Evolutionary conservation across 2,329 filamentous ascomycete species (phyloP), one percentile per base, ranked within the genome.

Genomic region (Calonectria pteridis): DNA sequence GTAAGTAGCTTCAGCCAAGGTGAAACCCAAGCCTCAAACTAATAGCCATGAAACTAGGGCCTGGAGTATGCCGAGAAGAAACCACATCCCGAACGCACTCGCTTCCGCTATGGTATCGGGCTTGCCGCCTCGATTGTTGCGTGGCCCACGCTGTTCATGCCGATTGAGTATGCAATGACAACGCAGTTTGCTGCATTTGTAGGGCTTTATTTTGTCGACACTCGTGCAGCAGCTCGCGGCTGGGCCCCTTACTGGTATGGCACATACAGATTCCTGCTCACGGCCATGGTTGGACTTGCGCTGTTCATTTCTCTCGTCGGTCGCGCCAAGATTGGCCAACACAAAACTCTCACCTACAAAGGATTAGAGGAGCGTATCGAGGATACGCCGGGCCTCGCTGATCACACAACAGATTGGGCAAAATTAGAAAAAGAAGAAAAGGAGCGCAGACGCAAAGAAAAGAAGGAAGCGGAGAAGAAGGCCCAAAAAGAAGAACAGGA

Each of bases 231-330:
- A 11, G 89, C 90, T 66, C 88, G 88, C 50, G 96, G 95, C 77
- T 97, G 94, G 93, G 93, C 93, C 3, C 96, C 96, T 29, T 82
- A 88, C 46, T 98, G 96, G 96, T 98, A 98, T 84, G 90, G 89
- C 73, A 94, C 93, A 64, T 98, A 98, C 87, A 94, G 96, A 40
- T 98, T 98, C 84, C 93, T 98, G 11, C 89, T 98, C 79, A 98
- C 96, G 2, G 96, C 96, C 83, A 90, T 98, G 74, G 96, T 98
- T 33, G 96, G 96, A 49, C 88, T 91, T 53, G 93, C 94, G 75
- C 96, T 98, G 78, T 92, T 97, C 51, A 86, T 95, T 78, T 96
- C 91, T 76, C 87, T 98, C 77, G 90, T 98, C 75, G 95, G 95
- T 50, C 92, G 96, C 74, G 94, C 95, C 80, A 93, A 96, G 86